phyloP scores from a whole-genome alignment of 2,329 filamentous ascomycete species.

The Nigrospora sphaerica region DNA sequence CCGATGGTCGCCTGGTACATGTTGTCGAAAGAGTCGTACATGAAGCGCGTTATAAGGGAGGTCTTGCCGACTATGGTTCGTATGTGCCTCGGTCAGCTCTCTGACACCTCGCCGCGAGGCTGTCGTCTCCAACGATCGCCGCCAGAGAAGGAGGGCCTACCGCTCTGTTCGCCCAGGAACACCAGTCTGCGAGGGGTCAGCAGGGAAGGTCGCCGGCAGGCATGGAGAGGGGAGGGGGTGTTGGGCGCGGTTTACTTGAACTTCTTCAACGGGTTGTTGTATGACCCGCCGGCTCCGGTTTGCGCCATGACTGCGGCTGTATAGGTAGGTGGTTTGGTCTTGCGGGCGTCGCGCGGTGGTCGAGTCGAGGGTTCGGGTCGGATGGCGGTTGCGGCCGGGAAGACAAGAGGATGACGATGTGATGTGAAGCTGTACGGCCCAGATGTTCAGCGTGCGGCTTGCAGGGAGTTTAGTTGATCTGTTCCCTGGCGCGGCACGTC shows the following conservation, averaged over 20 bases:
- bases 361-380: background rate
- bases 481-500: background rate
- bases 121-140: background rate
- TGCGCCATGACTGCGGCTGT: constrained; percentile 64
- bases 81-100: constrained; percentile 4
- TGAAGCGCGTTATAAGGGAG: constrained; percentile 96
- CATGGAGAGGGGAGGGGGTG: background rate
- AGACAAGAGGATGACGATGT: no score
- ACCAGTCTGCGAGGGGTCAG: constrained; percentile 59
- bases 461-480: no score
- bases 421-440: no score
- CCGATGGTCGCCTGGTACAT: constrained; percentile 99
- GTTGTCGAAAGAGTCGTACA: constrained; percentile 99
- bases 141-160: constrained; percentile 46
- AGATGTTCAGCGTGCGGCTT: no score
- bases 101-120: background rate
- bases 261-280: constrained; percentile 99
- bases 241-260: constrained; percentile 69
- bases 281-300: constrained; percentile 65
- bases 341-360: background rate
- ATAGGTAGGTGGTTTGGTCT: background rate
- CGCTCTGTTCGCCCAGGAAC: constrained; percentile 96
- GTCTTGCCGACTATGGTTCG: constrained; percentile 82
- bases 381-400: no score
- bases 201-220: background rate